Conservation (phyloP, 495 filamentous ascomycete species). For the Neurospora sp. region DNA sequence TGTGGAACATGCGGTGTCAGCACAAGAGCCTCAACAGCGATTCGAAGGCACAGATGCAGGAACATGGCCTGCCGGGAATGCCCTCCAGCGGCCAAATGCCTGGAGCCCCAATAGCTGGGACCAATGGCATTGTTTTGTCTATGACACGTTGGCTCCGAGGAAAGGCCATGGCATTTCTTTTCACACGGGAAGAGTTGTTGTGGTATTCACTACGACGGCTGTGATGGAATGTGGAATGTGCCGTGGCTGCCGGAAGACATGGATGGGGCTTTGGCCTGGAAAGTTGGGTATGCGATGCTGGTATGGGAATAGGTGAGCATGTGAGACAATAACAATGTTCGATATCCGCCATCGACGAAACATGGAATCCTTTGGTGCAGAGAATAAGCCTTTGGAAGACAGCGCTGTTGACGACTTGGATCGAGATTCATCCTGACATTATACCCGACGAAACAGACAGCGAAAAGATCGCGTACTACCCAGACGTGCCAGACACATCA, state of each 20-base stretch:
- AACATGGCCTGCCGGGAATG: neutral
- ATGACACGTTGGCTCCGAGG: neutral
- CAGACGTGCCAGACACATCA: too few relatives aligned
- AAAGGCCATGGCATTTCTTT: neutral
- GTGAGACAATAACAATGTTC: neutral
- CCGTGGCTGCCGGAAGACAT: neutral
- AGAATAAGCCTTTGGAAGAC: neutral
- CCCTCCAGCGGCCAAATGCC: neutral
- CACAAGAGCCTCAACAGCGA: neutral
- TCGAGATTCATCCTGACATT: neutral
- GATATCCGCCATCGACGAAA: neutral
- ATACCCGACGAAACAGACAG: neutral
- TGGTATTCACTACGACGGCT: neutral
- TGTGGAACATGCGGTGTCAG: neutral
- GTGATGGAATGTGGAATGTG: neutral
- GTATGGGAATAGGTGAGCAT: neutral
- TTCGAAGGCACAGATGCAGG: neutral
- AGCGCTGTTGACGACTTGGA: neutral
- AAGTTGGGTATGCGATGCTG: neutral
- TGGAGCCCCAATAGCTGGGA: neutral
- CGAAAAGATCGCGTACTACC: neutral
- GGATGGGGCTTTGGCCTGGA: neutral
- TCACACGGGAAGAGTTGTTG: neutral
- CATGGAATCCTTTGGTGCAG: neutral
- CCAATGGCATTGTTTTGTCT: neutral